Evolutionary conservation across 148 eudicot genomes (phyloP), one percentile per base, ranked within the genome.

Genomic region (Amaranthus cruentus): DNA sequence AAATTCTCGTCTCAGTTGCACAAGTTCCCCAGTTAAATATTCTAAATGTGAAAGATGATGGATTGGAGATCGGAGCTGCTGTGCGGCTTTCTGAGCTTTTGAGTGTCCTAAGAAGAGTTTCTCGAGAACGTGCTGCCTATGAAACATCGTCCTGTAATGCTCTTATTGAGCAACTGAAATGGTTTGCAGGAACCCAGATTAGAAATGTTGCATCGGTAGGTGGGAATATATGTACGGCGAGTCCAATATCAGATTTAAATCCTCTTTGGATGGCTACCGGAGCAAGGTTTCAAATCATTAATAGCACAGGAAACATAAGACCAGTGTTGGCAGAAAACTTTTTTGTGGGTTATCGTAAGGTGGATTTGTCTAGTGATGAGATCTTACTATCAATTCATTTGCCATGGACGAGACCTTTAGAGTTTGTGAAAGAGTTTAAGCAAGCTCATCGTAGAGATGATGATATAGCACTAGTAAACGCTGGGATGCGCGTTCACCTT

Each of bases 121-220:
- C 72, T 14, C 60, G 60, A 52, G 84, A 96, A 77, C 91, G 85
- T 80, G 75, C 84, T 77, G 18, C 82, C 78, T 82, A 84, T 82
- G 88, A 89, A 81, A 81, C 87, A 70, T 90, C 92, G 53, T 80
- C 95, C n/a, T 96, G 97, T 77, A 85, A 81, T 71, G 87, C 96
- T 70, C 80, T 96, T 67, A 82, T 90, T 74, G 94, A 90, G 75
- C 99, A 96, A 81, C 74, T 96, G 72, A 92, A 85, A 82, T 96
- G 99, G 99, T 96, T 96, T 83, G 99, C 97, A 48, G 99, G 99
- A 60, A 90, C 92, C 7, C 99, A 96, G 70, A 96, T 96, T 79
- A 90, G 89, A 78, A 96, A 96, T 78, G 97, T 92, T 81, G 99
- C 99, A 43, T 96, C 97, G 47, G 85, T 96, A 66, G 99, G 99